Base-by-base conservation (phyloP, 2,329 filamentous ascomycete genomes). In the Colletotrichum graminicola region DNA sequence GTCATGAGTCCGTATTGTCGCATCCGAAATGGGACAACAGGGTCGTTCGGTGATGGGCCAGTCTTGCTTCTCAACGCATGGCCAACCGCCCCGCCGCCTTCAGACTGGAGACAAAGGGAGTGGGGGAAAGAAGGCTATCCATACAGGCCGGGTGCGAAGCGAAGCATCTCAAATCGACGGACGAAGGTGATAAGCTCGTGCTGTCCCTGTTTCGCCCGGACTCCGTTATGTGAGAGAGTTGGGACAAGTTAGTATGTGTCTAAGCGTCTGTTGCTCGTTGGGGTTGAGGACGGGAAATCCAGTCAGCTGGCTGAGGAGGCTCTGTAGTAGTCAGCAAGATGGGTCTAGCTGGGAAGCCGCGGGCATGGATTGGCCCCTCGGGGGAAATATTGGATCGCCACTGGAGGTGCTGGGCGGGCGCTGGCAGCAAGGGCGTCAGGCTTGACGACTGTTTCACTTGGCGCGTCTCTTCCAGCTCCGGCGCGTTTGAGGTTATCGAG, bases 211-310 rank as follows among this genome's bases (percentile, higher is more conserved):
- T 72, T 73, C 72, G 69, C 41, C 61, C 57, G 61, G 45, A 69
- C 60, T 68, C 63, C 55, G 55, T 65, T 57, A 64, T 68, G 72
- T 73, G 65, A 43, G 72, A 72, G 69, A 68, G 45, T 72, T 72
- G 49, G 61, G 72, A 72, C 43, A 72, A 72, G 70, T 72, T 66
- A 72, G 55, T 57, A 14, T 65, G 41, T 56, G 66, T 71, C 70
- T 71, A 66, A 72, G 51, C 66, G 49, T 34, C 59, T 32, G 51
- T n/a, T 66, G 52, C 34, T 26, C 41, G 34, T 34, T 26, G 47
- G 29, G 49, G 32, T 45, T 10, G 34, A 52, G 5, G 32, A 21
- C 8, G 26, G 7, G n/a, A 26, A 45, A 59, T 21, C 26, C 16
- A 34, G 36, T 55, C 23, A 14, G 39, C 54, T 47, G n/a, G 45